phyloP scores from a whole-genome alignment of 202 grass and related monocot species.

The Eragrostis tef region DNA sequence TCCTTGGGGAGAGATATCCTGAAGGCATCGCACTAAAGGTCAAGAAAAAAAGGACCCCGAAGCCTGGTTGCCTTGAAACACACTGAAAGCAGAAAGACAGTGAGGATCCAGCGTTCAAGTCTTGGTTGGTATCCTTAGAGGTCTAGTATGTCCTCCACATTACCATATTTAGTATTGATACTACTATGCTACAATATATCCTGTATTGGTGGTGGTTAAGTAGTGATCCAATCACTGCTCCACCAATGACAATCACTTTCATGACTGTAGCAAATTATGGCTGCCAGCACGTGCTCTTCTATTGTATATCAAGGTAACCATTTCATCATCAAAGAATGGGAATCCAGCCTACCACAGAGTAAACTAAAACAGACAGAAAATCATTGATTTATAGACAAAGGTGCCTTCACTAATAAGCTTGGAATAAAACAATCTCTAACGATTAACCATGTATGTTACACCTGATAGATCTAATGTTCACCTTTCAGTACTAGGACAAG shows the following conservation, averaged over 20 bases:
- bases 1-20: no score
- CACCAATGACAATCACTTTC: neutral
- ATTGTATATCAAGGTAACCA: neutral
- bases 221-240: neutral
- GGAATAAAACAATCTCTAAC: conserved; percentile 8
- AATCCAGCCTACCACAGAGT: neutral
- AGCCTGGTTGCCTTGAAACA: no score
- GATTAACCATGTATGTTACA: neutral
- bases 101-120: no score
- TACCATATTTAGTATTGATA: neutral
- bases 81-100: no score
- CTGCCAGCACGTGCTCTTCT: neutral
- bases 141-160: neutral
- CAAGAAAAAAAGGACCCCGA: no score
- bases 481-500: conserved; percentile 17
- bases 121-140: no score
- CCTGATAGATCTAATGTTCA: neutral
- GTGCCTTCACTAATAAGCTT: neutral
- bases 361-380: conserved; percentile 8
- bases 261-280: neutral
- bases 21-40: no score
- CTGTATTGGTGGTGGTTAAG: neutral
- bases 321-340: conserved; percentile 7
- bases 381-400: neutral
- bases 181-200: neutral